A percentile compares a stretch with the other conserved stretches of the same genome.
Conservation (phyloP, 495 filamentous ascomycete genomes). For the Penicillium lagena region DNA sequence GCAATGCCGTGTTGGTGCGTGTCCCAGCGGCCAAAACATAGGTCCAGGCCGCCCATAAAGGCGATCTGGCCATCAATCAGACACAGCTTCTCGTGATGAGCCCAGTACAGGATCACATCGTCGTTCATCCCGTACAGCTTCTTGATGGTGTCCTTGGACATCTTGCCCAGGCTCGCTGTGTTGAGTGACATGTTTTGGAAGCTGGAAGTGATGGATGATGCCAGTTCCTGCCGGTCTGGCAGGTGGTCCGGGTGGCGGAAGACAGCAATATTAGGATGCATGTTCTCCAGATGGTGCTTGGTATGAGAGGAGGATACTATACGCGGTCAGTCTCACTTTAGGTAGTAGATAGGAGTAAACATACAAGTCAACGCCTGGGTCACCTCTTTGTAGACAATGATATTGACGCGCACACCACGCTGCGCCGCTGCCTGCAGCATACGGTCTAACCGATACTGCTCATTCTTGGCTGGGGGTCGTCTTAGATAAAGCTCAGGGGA, state of each 20-base stretch:
- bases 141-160: constrained; percentile 62
- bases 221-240: constrained; percentile 57
- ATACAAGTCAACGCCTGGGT: constrained; percentile 78
- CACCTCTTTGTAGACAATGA: constrained; percentile 95
- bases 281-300: constrained; percentile 69
- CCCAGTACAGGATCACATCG: constrained; percentile 85
- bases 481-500: constrained; percentile 86
- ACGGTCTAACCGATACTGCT: constrained; percentile 80
- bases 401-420: constrained; percentile 78
- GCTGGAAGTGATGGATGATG: constrained; percentile 41
- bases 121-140: constrained; percentile 75
- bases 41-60: constrained; percentile 75
- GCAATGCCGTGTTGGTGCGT: constrained; percentile 71
- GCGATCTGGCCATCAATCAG: constrained; percentile 72
- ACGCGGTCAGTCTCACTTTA: neutral
- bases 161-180: constrained; percentile 45
- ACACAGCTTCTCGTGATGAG: constrained; percentile 92
- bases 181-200: constrained; percentile 47
- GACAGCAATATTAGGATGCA: constrained; percentile 84
- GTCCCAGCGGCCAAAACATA: constrained; percentile 62
- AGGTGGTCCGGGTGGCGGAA: constrained; percentile 91
- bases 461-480: constrained; percentile 73
- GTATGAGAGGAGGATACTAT: constrained; percentile 79
- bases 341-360: constrained; percentile 21
- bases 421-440: constrained; percentile 85